A percentile compares a stretch with the other conserved stretches of the same genome.
These are phyloP conservation scores for Cercospora sp. DNA, from an alignment of 2,329 filamentous ascomycete species.

Conservation along the genomic window DNA sequence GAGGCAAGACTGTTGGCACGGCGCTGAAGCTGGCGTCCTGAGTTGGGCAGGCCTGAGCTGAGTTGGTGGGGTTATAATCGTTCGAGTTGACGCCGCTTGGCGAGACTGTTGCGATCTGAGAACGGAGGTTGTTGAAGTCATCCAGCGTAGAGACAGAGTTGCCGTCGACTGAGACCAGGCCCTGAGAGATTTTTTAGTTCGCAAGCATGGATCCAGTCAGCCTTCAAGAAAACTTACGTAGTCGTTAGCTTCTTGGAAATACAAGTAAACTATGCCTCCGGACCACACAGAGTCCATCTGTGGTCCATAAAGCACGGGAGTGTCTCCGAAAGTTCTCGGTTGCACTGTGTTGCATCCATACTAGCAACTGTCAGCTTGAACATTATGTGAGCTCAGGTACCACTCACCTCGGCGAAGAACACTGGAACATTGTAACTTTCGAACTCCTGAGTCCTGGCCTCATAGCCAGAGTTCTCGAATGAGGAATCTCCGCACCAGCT, in stretches of 20 bases:
- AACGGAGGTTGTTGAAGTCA: conserved; percentile 73
- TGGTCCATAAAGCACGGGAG: conserved; percentile 72
- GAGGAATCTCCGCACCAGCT: conserved; percentile 92
- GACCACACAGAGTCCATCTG: conserved; percentile 88
- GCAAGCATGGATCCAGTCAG: not conserved
- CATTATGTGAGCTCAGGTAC: not conserved
- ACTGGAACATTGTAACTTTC: conserved; percentile 84
- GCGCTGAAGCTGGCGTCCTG: conserved; percentile 67
- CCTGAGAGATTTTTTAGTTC: conserved; percentile 29
- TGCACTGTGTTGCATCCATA: conserved; percentile 85
- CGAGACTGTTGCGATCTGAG: conserved; percentile 65
- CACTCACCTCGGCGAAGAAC: conserved; percentile 80
- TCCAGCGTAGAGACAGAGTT: conserved; percentile 63
- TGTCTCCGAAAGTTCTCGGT: conserved; percentile 80
- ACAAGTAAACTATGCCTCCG: conserved; percentile 98
- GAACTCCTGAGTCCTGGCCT: conserved; percentile 82
- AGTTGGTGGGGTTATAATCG: conserved; percentile 71
- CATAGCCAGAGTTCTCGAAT: conserved; percentile 75
- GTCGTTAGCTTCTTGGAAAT: conserved; percentile 86
- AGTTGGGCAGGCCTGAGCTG: conserved; percentile 68
- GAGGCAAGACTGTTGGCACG: conserved; percentile 68
- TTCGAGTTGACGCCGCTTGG: conserved; percentile 65
- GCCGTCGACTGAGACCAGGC: conserved; percentile 65
- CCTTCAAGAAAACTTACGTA: conserved; percentile 48
- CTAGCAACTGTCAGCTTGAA: conserved; percentile 22